Percentiles rank a stretch among this genome's conserved stretches.
These are phyloP conservation scores for Paraphoma chrysanthemicola DNA, from an alignment of 2,329 filamentous ascomycete species.

Conservation along the genomic window DNA sequence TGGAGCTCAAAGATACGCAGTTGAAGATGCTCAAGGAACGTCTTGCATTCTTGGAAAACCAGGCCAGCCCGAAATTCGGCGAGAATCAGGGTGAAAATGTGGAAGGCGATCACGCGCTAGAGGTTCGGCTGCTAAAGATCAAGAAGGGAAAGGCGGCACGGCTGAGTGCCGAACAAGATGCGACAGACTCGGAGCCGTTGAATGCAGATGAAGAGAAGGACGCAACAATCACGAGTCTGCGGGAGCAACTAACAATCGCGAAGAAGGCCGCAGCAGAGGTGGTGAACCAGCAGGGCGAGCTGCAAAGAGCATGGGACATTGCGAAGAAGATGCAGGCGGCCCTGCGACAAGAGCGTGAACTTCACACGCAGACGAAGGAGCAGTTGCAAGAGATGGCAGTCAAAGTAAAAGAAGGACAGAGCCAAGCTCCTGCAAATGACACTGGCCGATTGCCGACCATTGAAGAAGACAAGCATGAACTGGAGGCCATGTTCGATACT, in stretches of 20 bases:
- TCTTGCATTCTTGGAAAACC: conserved; percentile 32
- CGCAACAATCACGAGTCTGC: conserved; percentile 35
- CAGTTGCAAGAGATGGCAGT: conserved; percentile 29
- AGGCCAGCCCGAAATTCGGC: conserved; percentile 17
- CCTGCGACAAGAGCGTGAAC: conserved; percentile 35
- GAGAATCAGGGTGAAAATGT: conserved; percentile 18
- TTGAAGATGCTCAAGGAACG: conserved; percentile 37
- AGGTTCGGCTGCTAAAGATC: conserved; percentile 39
- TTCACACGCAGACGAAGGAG: conserved; percentile 34
- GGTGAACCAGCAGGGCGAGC: conserved; percentile 36
- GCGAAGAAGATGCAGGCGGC: conserved; percentile 36
- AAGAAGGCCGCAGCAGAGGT: conserved; percentile 27
- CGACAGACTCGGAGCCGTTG: conserved; percentile 9
- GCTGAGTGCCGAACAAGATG: not conserved
- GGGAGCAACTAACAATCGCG: conserved; percentile 30
- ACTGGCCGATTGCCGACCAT: conserved; percentile 38
- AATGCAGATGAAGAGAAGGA: conserved; percentile 31
- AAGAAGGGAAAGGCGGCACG: conserved; percentile 25
- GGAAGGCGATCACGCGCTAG: conserved; percentile 38
- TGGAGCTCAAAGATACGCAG: conserved; percentile 42
- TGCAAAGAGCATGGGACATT: conserved; percentile 41
- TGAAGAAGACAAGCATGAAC: conserved; percentile 40
- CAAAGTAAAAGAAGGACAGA: conserved; percentile 17
- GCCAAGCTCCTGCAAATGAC: conserved; percentile 8
- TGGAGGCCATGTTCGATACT: conserved; percentile 45